These are phyloP conservation scores for Pyrus bretschneideri DNA, from an alignment of 306 rosid genomes.

Conservation along the genomic window DNA sequence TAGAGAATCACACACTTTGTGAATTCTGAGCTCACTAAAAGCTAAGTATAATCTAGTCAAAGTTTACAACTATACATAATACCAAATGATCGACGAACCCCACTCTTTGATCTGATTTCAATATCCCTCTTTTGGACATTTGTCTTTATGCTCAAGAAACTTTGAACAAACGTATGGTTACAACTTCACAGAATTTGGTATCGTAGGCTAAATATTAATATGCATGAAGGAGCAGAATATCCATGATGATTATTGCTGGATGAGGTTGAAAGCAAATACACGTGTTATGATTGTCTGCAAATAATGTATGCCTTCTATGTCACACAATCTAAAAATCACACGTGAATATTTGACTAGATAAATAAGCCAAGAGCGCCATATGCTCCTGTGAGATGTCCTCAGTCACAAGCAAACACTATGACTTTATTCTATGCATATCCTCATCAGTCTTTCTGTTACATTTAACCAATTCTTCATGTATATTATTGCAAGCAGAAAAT, in stretches of 20 bases:
- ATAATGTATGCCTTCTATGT: neutral
- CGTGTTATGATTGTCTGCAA: slow-evolving; percentile 19
- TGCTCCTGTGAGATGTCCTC: neutral
- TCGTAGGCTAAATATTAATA: neutral
- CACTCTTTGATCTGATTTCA: neutral
- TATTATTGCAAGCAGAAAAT: neutral
- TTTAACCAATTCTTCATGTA: neutral
- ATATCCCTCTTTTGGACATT: neutral
- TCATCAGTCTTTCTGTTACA: neutral
- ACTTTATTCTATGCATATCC: neutral
- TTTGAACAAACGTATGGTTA: neutral
- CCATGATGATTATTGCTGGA: neutral
- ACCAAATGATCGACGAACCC: neutral
- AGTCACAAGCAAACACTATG: neutral
- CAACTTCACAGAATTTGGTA: neutral
- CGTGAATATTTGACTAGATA: neutral
- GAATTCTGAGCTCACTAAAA: slow-evolving; percentile 11
- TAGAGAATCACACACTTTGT: slow-evolving; percentile 8
- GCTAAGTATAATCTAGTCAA: slow-evolving; percentile 24
- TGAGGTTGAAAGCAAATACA: slow-evolving; percentile 14
- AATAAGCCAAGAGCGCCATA: neutral
- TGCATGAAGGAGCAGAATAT: neutral
- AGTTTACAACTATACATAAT: slow-evolving; percentile 16
- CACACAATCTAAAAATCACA: neutral
- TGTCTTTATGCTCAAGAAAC: neutral